Evolutionary conservation across 345 rosid genomes (phyloP), one percentile per base, ranked within the genome.

Genomic region (Gossypioides kirkii): DNA sequence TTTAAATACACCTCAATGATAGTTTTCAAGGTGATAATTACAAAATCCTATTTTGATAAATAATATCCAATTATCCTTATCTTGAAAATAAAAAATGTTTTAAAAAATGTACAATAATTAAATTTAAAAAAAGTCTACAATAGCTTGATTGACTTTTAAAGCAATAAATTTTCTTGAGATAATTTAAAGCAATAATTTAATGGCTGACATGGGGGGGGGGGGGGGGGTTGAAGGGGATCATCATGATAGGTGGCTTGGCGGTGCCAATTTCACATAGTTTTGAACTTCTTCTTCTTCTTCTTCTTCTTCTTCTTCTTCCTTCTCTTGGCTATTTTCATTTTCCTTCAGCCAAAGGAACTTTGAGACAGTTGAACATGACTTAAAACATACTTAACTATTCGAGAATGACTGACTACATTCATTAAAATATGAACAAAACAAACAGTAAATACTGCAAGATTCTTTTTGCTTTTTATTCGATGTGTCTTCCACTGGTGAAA

Each of bases 391-490:
- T 45, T 32, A 45, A 2, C 49, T 45, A 45, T 45, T 2, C 1
- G 49, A 45, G 49, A 32, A 5, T 5, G 38, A 5, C 38, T 32
- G 38, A 32, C 38, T 32, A 32, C 13, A 45, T 45, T 12, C 20
- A 28, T 16, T 16, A 16, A 14, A 28, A 13, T 12, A 59, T 13
- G 28, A 26, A 10, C 0, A 14, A 20, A 16, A 16, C 2, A 32
- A 10, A 38, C 22, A 36, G 5, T 12, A 38, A 61, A 38, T 38
- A 10, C 49, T 38, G 26, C 47, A 9, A 66, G 36, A 45, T 66
- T 66, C 70, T 45, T 54, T 66, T 43, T 66, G 70, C 54, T 66
- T 45, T 66, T 66, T 20, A 32, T 32, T 45, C 54, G 22, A 5
- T 4, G n/a, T 45, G 54, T 6, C 54, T 8, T 6, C 54, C 54